phyloP scores from a whole-genome alignment of 116 monocot species.

The Phalaenopsis hybrid region DNA sequence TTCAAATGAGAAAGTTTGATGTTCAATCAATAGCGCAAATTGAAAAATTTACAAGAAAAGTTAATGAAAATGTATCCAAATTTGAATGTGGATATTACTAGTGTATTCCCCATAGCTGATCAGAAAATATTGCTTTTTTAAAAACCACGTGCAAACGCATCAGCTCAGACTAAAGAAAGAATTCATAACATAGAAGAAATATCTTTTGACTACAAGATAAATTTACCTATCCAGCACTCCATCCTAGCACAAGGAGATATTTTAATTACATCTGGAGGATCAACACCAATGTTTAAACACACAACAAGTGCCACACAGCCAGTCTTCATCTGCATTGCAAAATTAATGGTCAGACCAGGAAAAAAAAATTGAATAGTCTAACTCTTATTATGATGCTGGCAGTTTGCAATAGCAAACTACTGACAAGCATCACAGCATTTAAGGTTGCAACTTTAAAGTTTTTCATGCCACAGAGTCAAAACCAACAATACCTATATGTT shows the following conservation, averaged over 20 bases:
- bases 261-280: conserved; percentile 97
- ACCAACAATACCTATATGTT: not conserved
- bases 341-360: conserved; percentile 16
- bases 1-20: too few relatives aligned
- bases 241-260: conserved; percentile 98
- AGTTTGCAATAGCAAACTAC: not conserved
- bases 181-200: not conserved
- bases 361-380: not conserved
- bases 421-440: not conserved
- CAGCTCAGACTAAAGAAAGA: not conserved
- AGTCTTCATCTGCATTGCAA: conserved; percentile 85
- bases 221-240: conserved; percentile 99
- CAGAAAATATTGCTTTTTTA: not conserved
- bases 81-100: too few relatives aligned
- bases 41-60: too few relatives aligned
- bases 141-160: not conserved
- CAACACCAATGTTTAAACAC: conserved; percentile 93
- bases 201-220: not conserved
- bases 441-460: not conserved
- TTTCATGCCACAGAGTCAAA: not conserved
- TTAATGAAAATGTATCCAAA: too few relatives aligned
- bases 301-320: conserved; percentile 91
- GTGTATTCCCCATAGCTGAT: too few relatives aligned
- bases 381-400: not conserved
- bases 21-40: too few relatives aligned